Percentiles rank a stretch among this genome's conserved stretches.
These are phyloP conservation scores for Chlorella variabilis DNA, from an alignment of 163 green algal genomes.

Conservation along the genomic window DNA sequence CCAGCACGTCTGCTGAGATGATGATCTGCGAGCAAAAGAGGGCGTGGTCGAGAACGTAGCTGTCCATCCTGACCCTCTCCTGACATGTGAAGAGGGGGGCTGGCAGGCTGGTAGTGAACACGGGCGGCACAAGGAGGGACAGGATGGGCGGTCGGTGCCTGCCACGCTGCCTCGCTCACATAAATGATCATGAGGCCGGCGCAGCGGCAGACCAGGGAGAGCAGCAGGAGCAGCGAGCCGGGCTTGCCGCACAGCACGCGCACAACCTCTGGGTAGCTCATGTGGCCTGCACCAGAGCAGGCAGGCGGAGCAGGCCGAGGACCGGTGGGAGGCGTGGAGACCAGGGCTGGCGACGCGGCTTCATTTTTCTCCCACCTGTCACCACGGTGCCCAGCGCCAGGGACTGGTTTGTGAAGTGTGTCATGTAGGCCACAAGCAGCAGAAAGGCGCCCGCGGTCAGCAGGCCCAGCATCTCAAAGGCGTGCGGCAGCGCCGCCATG, in stretches of 20 bases:
- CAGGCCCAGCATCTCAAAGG: constrained; percentile 26
- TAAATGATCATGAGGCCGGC: constrained; percentile 45
- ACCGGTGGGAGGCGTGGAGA: neutral
- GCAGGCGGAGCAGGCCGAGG: neutral
- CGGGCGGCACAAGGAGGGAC: too few species aligned
- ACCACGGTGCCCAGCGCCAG: constrained; percentile 25
- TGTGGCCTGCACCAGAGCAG: neutral
- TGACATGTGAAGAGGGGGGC: too few species aligned
- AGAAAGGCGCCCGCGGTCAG: constrained; percentile 4
- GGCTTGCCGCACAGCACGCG: constrained; percentile 7
- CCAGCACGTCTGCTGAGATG: constrained; percentile 37
- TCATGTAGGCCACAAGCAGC: constrained; percentile 39
- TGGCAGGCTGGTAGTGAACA: too few species aligned
- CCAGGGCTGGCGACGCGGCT: too few species aligned
- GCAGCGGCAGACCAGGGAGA: constrained; percentile 40
- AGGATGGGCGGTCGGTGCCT: too few species aligned
- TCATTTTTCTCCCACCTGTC: too few species aligned
- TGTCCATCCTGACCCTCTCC: too few species aligned
- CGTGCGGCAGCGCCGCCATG: constrained; percentile 22
- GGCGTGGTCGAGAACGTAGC: too few species aligned
- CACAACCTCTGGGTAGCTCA: constrained; percentile 32
- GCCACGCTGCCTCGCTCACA: neutral
- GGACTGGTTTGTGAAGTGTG: constrained; percentile 33
- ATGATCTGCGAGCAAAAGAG: constrained; percentile 17
- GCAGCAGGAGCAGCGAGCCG: constrained; percentile 34